Base-by-base conservation (phyloP, 352 stramenopile species). In the Aphanomyces invadans region DNA sequence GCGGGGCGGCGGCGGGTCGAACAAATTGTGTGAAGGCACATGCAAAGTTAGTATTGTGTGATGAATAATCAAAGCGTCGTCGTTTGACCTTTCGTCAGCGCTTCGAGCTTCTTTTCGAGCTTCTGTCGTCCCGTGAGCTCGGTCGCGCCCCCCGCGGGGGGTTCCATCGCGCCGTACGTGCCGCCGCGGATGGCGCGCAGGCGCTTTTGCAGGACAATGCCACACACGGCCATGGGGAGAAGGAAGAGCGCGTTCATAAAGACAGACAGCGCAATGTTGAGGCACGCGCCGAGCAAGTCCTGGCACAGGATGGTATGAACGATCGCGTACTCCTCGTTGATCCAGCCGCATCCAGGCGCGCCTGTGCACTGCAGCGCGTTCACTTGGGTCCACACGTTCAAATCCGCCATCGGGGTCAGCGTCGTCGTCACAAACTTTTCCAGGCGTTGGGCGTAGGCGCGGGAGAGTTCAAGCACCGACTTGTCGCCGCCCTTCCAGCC, bases 311-410 rank as follows among this genome's bases (percentile, higher is more conserved):
- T 69, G 48, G 84, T 75, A 68, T 91, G 80, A 10, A 92, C 81
- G 48, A 82, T 73, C 68, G 90, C 87, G 76, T 87, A 93, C 21
- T 80, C 83, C 44, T 90, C 76, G 63, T 90, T 90, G 76, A 88
- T 74, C 85, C 85, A 93, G 23, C 78, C 73, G 62, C 85, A 93
- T 70, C 83, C 62, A 1, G 68, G 69, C 31, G 76, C 74, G 29
- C 88, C 76, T 12, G 76, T 75, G 15, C 83, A 81, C 26, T 67
- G 78, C 63, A 80, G 68, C 17, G 89, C 49, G 12, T 75, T 70
- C 44, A 80, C 76, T 19, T 81, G 51, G 11, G 61, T 83, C 38
- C 68, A 65, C 0, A 74, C 74, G 48, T 76, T 75, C 29, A 89
- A 66, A 0, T 71, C 61, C 1, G 72, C 71, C 21, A 91, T 70